Conservation (phyloP, 2,329 filamentous ascomycete genomes). For the Aureobasidium sp. region DNA sequence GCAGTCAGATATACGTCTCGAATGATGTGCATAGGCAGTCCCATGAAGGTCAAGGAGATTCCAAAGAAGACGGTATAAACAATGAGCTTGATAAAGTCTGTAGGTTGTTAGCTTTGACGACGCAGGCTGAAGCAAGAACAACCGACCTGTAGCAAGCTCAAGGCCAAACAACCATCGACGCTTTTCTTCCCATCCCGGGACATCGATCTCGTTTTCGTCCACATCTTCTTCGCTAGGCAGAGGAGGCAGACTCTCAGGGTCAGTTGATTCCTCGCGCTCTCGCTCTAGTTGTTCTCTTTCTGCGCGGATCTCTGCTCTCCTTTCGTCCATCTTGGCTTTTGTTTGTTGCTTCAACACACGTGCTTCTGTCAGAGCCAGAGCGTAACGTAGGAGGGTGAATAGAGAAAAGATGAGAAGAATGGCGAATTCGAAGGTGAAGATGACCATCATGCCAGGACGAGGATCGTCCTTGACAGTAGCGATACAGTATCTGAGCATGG, state of each 20-base stretch:
- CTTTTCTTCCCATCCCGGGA: constrained; percentile 94
- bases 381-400: constrained; percentile 72
- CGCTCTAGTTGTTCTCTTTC: constrained; percentile 37
- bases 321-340: constrained; percentile 57
- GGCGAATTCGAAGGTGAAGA: constrained; percentile 98
- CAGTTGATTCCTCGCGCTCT: constrained; percentile 34
- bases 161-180: constrained; percentile 85
- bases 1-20: constrained; percentile 91
- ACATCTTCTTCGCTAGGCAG: constrained; percentile 63
- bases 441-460: constrained; percentile 98
- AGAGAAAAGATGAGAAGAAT: constrained; percentile 73
- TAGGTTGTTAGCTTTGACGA: constrained; percentile 13
- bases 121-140: neutral
- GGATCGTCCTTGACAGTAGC: constrained; percentile 79
- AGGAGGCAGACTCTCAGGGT: constrained; percentile 35
- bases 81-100: constrained; percentile 83
- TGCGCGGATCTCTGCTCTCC: constrained; percentile 58
- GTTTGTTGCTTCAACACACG: constrained; percentile 70
- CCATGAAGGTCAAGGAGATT: constrained; percentile 89
- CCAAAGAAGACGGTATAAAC: constrained; percentile 90
- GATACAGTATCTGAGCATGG: constrained; percentile 74
- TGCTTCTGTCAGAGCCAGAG: constrained; percentile 70
- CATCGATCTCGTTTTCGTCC: constrained; percentile 89
- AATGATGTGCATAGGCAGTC: constrained; percentile 92
- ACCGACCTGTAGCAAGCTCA: constrained; percentile 64